phyloP scores from a whole-genome alignment of 129 eudicot genomes.

The Escallonia herrerae region DNA sequence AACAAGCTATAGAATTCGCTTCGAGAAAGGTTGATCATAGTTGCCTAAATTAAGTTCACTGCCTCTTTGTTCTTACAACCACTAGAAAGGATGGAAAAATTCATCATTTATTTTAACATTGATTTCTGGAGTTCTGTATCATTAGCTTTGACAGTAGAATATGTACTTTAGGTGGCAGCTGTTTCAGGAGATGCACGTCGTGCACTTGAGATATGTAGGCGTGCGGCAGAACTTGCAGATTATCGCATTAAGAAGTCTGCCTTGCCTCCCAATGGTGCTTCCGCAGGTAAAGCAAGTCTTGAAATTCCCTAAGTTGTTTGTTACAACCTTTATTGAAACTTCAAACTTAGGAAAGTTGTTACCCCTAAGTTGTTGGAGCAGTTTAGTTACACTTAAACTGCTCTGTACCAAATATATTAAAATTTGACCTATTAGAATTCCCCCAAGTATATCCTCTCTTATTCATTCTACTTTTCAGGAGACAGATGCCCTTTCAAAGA shows the following conservation, averaged over 20 bases:
- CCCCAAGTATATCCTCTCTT: too few species aligned
- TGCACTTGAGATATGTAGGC: constrained; percentile 91
- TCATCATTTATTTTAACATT: neutral
- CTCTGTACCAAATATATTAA: too few species aligned
- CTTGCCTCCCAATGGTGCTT: constrained; percentile 24
- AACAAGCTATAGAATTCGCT: constrained; percentile 93
- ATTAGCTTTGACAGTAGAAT: constrained; percentile 4
- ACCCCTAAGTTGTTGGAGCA: too few species aligned
- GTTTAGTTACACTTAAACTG: too few species aligned
- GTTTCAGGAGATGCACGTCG: constrained; percentile 99
- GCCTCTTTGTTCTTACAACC: neutral
- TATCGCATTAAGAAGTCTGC: constrained; percentile 57
- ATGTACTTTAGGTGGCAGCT: constrained; percentile 80
- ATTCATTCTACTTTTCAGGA: too few species aligned
- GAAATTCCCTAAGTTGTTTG: neutral
- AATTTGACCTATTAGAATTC: too few species aligned
- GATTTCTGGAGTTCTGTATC: constrained; percentile 4
- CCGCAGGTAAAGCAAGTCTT: constrained; percentile 34
- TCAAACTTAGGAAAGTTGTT: too few species aligned
- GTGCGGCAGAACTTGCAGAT: constrained; percentile 92
- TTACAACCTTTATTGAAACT: too few species aligned
- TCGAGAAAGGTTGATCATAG: constrained; percentile 70
- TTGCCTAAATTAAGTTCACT: neutral
- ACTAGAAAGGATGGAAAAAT: neutral
- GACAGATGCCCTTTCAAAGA: too few species aligned